Conservation (phyloP, 257 asterid species). For the Solanum lycopersicoides region DNA sequence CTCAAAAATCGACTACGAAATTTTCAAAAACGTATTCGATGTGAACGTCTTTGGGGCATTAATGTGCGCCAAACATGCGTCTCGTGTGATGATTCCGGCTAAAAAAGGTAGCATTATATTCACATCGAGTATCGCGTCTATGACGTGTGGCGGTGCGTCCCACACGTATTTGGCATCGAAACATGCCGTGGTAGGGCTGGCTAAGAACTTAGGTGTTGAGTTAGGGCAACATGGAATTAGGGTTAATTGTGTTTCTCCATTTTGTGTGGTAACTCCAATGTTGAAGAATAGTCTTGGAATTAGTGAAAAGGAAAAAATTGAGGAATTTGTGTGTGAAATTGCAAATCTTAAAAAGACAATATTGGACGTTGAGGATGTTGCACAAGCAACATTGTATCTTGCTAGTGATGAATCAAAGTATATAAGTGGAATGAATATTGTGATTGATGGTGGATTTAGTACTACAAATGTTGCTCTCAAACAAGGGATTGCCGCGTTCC, state of each 20-base stretch:
- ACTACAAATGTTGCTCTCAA: slow-evolving; percentile 1
- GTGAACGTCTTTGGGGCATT: slow-evolving; percentile 19
- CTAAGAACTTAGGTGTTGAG: slow-evolving; percentile 18
- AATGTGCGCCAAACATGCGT: slow-evolving; percentile 19
- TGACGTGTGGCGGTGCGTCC: not conserved
- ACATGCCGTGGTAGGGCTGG: slow-evolving; percentile 1
- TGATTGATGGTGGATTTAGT: slow-evolving; percentile 34
- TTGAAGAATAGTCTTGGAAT: not conserved
- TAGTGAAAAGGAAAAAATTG: not conserved
- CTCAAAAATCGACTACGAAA: not conserved
- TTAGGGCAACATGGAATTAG: slow-evolving; percentile 8
- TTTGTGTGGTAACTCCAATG: slow-evolving; percentile 9
- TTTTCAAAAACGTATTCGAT: slow-evolving; percentile 7
- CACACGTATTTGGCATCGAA: slow-evolving; percentile 6
- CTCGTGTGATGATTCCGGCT: slow-evolving; percentile 13
- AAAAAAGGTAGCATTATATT: slow-evolving; percentile 5
- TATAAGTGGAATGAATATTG: slow-evolving; percentile 22
- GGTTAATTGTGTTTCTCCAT: slow-evolving; percentile 10
- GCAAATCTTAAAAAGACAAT: slow-evolving; percentile 15
- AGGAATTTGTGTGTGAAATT: slow-evolving; percentile 2
- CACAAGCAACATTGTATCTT: slow-evolving; percentile 20
- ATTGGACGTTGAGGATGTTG: slow-evolving; percentile 11
- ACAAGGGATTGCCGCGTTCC: not conserved
- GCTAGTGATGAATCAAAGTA: slow-evolving; percentile 22
- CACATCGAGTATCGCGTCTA: slow-evolving; percentile 2